phyloP scores from a whole-genome alignment of 2,329 filamentous ascomycete species.

The Coleophoma crateriformis region DNA sequence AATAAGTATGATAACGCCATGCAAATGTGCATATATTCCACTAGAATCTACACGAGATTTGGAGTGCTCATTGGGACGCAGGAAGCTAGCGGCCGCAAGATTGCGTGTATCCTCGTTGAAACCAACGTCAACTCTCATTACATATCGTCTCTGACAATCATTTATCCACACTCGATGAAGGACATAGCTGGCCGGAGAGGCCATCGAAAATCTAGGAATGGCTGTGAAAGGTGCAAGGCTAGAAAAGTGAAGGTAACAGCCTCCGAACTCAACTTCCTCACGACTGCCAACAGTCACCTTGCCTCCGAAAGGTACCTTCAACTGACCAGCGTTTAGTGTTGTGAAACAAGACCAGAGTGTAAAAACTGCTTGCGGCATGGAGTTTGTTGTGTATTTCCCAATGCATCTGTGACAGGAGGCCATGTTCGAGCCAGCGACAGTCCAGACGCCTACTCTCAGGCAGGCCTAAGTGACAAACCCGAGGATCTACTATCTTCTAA shows the following conservation, averaged over 20 bases:
- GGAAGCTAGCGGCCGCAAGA: too few relatives aligned
- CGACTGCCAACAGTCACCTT: neutral
- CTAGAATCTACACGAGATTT: too few relatives aligned
- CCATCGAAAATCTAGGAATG: conserved; percentile 1
- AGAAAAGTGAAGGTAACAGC: conserved; percentile 1
- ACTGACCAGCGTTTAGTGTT: neutral
- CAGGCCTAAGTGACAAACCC: neutral
- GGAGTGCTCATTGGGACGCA: too few relatives aligned
- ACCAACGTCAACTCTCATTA: too few relatives aligned
- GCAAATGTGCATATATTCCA: too few relatives aligned
- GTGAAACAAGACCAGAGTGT: conserved; percentile 1
- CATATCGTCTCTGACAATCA: too few relatives aligned
- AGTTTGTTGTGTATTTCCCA: neutral
- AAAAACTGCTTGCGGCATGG: neutral
- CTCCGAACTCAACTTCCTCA: neutral
- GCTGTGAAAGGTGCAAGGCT: neutral
- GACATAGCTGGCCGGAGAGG: neutral
- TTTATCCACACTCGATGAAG: too few relatives aligned
- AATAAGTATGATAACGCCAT: too few relatives aligned
- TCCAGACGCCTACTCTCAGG: neutral
- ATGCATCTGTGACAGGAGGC: neutral
- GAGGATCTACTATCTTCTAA: neutral
- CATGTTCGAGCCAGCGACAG: too few relatives aligned
- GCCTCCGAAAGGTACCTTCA: neutral
- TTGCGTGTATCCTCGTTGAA: too few relatives aligned